A percentile compares a stretch with the other conserved stretches of the same genome.
Conservation (phyloP, 805 yeast species). For the Danielia oregonensis region DNA sequence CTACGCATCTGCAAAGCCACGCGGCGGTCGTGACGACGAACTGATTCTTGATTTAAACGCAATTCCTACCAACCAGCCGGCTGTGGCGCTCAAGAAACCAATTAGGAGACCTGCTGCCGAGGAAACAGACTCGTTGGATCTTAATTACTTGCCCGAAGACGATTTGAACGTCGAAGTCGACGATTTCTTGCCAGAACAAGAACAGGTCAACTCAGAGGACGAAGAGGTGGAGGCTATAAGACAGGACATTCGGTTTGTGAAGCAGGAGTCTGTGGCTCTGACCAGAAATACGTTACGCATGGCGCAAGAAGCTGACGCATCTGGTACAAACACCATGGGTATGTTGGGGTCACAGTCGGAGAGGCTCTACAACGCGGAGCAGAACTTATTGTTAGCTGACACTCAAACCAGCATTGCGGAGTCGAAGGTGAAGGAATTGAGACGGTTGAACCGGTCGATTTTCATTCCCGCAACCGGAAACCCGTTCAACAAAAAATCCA, state of each 20-base stretch:
- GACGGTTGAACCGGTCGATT: conserved; percentile 74
- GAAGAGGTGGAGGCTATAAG: conserved; percentile 86
- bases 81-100: conserved; percentile 19
- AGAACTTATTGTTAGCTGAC: conserved; percentile 68
- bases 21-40: conserved; percentile 21
- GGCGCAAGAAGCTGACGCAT: conserved; percentile 47
- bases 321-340: conserved; percentile 71
- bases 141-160: conserved; percentile 30
- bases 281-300: conserved; percentile 73
- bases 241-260: conserved; percentile 75
- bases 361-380: conserved; percentile 74
- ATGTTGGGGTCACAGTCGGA: conserved; percentile 94
- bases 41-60: conserved; percentile 38
- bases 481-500: conserved; percentile 82
- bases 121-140: conserved; percentile 27
- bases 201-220: conserved; percentile 57
- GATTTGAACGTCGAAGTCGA: conserved; percentile 39
- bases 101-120: conserved; percentile 15
- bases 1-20: conserved; percentile 1
- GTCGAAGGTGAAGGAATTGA: conserved; percentile 74
- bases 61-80: conserved; percentile 30
- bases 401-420: conserved; percentile 81
- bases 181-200: conserved; percentile 34
- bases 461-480: conserved; percentile 75
- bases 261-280: conserved; percentile 81